A percentile compares a stretch with the other conserved stretches of the same genome.
Evolutionary conservation across 1,284 basidiomycete species (phyloP).

Genomic region (Kalmanozyma brasiliensis): DNA sequence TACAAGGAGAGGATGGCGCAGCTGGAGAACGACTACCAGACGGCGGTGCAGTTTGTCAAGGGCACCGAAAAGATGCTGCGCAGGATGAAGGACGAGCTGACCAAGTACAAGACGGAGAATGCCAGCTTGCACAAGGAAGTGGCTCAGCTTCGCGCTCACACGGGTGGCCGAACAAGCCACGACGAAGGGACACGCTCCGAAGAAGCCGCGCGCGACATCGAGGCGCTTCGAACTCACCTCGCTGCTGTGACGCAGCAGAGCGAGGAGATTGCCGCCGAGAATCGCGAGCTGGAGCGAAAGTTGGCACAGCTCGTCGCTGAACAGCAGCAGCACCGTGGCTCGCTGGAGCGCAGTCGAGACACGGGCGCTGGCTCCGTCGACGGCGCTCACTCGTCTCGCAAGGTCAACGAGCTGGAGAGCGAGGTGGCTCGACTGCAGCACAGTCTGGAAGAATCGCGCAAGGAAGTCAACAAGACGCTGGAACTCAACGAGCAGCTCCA

Average conservation of each 20-base stretch:
- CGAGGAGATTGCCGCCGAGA: slow-evolving; percentile 59
- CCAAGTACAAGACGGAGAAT: slow-evolving; percentile 66
- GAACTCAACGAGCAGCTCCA: slow-evolving; percentile 53
- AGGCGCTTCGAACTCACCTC: slow-evolving; percentile 55
- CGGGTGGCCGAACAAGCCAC: slow-evolving; percentile 17
- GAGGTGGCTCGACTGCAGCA: slow-evolving; percentile 46
- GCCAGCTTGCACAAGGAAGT: slow-evolving; percentile 57
- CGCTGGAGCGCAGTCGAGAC: slow-evolving; percentile 37
- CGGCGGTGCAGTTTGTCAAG: slow-evolving; percentile 82
- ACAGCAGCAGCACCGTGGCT: slow-evolving; percentile 54
- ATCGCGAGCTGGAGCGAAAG: slow-evolving; percentile 58
- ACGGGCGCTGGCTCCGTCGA: slow-evolving; percentile 9
- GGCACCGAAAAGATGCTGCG: slow-evolving; percentile 99
- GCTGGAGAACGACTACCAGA: slow-evolving; percentile 93
- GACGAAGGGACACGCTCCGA: slow-evolving; percentile 47
- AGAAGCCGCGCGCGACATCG: slow-evolving; percentile 58
- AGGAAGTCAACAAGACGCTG: slow-evolving; percentile 52
- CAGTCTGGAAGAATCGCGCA: slow-evolving; percentile 39
- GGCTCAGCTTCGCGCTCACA: slow-evolving; percentile 20
- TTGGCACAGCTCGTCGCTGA: slow-evolving; percentile 50
- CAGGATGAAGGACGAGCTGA: slow-evolving; percentile 80
- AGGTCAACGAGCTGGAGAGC: slow-evolving; percentile 49
- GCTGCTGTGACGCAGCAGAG: slow-evolving; percentile 56
- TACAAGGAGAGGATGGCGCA: slow-evolving; percentile 71
- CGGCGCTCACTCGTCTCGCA: slow-evolving; percentile 26